A percentile compares a stretch with the other conserved stretches of the same genome.
Evolutionary conservation across 257 asterid genomes (phyloP).

Genomic region (Orobanche coerulescens): DNA sequence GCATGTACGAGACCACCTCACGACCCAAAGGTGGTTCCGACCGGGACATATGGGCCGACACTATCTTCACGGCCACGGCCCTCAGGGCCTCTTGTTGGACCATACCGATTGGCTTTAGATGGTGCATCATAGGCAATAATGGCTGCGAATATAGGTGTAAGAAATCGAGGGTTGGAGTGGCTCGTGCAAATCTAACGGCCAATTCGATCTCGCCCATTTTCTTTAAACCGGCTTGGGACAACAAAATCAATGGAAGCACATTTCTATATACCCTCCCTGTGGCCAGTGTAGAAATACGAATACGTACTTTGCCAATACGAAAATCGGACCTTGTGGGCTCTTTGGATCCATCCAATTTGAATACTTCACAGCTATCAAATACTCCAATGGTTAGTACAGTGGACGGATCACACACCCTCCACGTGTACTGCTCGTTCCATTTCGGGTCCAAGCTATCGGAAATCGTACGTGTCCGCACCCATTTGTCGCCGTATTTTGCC

Average conservation of each 20-base stretch:
- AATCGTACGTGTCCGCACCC: constrained; percentile 80
- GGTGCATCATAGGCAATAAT: constrained; percentile 69
- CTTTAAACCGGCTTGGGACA: constrained; percentile 60
- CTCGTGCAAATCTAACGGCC: constrained; percentile 56
- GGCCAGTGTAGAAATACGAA: constrained; percentile 63
- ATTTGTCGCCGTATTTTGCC: constrained; percentile 77
- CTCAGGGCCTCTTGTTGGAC: constrained; percentile 61
- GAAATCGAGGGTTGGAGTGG: constrained; percentile 61
- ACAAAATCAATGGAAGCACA: constrained; percentile 43
- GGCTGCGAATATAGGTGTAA: constrained; percentile 71
- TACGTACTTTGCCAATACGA: constrained; percentile 73
- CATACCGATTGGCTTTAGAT: constrained; percentile 61
- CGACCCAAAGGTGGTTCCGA: constrained; percentile 79
- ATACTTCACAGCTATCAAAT: constrained; percentile 64
- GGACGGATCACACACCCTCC: constrained; percentile 83
- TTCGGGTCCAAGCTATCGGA: constrained; percentile 62
- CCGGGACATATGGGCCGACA: constrained; percentile 49
- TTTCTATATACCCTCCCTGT: constrained; percentile 54
- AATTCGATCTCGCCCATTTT: constrained; percentile 83
- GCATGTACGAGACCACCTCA: constrained; percentile 71
- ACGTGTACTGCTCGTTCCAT: constrained; percentile 92
- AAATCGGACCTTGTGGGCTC: constrained; percentile 44
- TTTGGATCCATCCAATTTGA: constrained; percentile 32
- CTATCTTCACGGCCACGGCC: constrained; percentile 44
- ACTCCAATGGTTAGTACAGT: constrained; percentile 73